Evolutionary conservation across 768 basidiomycete genomes (phyloP).

Genomic region (Mycena indigotica): DNA sequence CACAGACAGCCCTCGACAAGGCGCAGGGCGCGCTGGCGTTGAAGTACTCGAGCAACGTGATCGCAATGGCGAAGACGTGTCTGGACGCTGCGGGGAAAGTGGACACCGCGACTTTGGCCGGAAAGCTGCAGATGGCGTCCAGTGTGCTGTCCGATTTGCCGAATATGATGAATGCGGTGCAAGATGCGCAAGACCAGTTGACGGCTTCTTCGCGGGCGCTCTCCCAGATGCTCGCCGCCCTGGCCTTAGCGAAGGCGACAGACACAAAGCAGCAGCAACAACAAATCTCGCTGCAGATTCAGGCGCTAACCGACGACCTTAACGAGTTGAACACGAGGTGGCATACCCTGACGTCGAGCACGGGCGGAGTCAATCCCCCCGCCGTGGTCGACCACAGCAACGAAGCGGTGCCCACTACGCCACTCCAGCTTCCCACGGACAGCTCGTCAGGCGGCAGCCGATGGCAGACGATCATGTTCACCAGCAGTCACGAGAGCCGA

Average conservation of each 20-base stretch:
- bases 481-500: background rate
- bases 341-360: slow-evolving; percentile 10
- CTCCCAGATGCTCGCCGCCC: slow-evolving; percentile 17
- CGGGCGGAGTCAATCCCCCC: slow-evolving; percentile 4
- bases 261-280: slow-evolving; percentile 23
- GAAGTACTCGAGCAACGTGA: slow-evolving; percentile 26
- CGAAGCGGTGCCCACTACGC: background rate
- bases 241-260: slow-evolving; percentile 25
- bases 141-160: background rate
- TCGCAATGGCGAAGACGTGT: slow-evolving; percentile 28
- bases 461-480: slow-evolving; percentile 26
- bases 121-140: background rate
- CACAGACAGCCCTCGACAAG: slow-evolving; percentile 13
- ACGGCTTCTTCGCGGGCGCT: slow-evolving; percentile 23
- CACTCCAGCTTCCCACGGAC: slow-evolving; percentile 12
- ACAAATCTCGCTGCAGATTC: slow-evolving; percentile 19
- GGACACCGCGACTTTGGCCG: background rate
- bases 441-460: slow-evolving; percentile 27
- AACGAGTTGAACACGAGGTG: slow-evolving; percentile 22
- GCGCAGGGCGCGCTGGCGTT: slow-evolving; percentile 24
- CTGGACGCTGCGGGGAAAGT: slow-evolving; percentile 18
- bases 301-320: slow-evolving; percentile 21
- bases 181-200: slow-evolving; percentile 8
- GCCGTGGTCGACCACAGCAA: background rate
- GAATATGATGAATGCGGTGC: background rate